Base-by-base conservation (phyloP, 2,329 filamentous ascomycete species). In the Fusarium fujikuroi region DNA sequence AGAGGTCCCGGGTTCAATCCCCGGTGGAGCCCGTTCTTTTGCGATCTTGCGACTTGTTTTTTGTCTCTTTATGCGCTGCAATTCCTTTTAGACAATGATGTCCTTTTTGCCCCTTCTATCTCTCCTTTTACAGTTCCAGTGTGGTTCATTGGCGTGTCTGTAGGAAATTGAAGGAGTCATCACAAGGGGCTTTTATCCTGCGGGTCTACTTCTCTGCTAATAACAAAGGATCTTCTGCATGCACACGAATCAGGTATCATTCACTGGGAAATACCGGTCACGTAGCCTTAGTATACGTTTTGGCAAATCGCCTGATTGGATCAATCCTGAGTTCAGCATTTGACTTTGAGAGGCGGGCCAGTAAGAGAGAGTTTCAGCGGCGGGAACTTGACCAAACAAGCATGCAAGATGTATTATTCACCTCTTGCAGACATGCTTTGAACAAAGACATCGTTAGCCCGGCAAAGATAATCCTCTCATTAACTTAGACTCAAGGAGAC, bases 1-100 rank as follows among this genome's bases (percentile, higher is more conserved):
- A 80, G 82, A 83, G 82, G 82, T 83, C 82, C 82, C 82, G 83
- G 81, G 83, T 84, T 84, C 83, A 81, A 84, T 83, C 81, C 83
- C 81, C 83, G 83, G 83, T 81, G 66, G 69, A 72, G 69, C 69
- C 69, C 69, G 9, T 18, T 3, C 3, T 57, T 70, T 61, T 46
- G 7, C 16, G 2, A 6, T 11, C 21, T 10, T 7, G 2, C 4
- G 1, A 2, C 9, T 30, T 7, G 2, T 10, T 4, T 7, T 28
- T 56, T 19, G 7, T 32, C 4, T n/a, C 16, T 2, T 37, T 15
- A 9, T 3, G 15, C 6, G 19, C 5, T 16, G 3, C 4, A 28
- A 3, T 21, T 6, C 8, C 12, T 14, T 7, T 28, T 11, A 0
- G 8, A 11, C 1, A 49, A 9, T 15, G 9, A 12, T 7, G 4